phyloP scores from a whole-genome alignment of 768 basidiomycete genomes.

The Lactarius evosmus region DNA sequence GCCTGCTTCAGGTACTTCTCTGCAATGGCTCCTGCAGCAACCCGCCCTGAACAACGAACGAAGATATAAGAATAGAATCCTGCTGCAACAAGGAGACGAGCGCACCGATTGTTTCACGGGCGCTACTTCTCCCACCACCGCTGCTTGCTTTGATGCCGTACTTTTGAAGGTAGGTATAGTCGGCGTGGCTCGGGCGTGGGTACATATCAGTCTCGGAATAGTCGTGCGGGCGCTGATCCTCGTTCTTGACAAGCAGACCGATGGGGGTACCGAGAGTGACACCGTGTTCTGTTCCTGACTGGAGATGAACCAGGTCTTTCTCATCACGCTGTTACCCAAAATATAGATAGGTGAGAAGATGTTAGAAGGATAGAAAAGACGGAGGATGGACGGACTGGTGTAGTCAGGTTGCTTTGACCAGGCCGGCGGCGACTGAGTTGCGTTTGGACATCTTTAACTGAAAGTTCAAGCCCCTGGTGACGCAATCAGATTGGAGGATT shows the following conservation, averaged over 20 bases:
- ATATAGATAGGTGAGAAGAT: not conserved
- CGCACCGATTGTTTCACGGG: conserved; percentile 92
- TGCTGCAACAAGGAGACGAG: not conserved
- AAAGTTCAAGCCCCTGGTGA: conserved; percentile 73
- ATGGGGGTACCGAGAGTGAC: conserved; percentile 98
- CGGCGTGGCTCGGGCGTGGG: conserved; percentile 96
- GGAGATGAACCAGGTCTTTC: conserved; percentile 89
- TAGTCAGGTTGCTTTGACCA: conserved; percentile 95
- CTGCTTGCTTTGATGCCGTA: conserved; percentile 97
- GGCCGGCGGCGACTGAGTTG: conserved; percentile 91
- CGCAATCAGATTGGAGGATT: not conserved
- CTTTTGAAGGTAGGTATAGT: conserved; percentile 96
- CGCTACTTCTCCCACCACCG: conserved; percentile 92
- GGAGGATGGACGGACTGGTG: conserved; percentile 63
- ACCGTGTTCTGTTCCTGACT: conserved; percentile 91
- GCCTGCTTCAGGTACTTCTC: conserved; percentile 89
- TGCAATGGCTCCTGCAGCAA: conserved; percentile 97
- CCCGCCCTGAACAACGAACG: conserved; percentile 59
- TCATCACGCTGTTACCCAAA: conserved; percentile 72
- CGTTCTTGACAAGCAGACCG: conserved; percentile 93
- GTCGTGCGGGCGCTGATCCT: conserved; percentile 97
- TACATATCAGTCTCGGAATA: conserved; percentile 98
- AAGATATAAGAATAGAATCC: not conserved
- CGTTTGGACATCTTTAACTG: conserved; percentile 79
- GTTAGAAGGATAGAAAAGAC: not conserved